phyloP scores from a whole-genome alignment of 768 basidiomycete genomes.

The Lactarius sanguifluus region DNA sequence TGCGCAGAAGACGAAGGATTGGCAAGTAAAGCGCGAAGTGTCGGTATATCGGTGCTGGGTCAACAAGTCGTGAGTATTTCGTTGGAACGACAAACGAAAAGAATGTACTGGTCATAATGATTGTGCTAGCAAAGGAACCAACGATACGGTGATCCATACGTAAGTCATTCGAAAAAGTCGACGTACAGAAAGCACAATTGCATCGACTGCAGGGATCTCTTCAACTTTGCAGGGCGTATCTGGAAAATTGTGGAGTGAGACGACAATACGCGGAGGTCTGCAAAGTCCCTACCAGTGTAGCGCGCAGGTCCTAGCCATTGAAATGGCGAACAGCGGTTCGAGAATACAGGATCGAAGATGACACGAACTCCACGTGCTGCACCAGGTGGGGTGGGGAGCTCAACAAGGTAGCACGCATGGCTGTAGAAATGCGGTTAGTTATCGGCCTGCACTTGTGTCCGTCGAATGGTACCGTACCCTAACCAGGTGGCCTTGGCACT shows the following conservation, averaged over 20 bases:
- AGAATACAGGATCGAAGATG: constrained; percentile 43
- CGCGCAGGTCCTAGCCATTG: constrained; percentile 37
- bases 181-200: constrained; percentile 48
- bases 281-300: constrained; percentile 35
- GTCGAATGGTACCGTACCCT: constrained; percentile 13
- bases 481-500: constrained; percentile 28
- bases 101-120: constrained; percentile 40
- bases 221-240: constrained; percentile 40
- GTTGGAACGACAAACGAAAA: too few species aligned
- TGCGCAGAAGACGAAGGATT: constrained; percentile 35
- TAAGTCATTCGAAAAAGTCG: background rate
- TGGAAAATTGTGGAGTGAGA: constrained; percentile 17
- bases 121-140: constrained; percentile 35
- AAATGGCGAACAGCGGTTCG: constrained; percentile 39
- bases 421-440: constrained; percentile 16
- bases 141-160: background rate
- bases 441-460: too few species aligned
- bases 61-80: background rate
- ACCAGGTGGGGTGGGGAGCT: constrained; percentile 38
- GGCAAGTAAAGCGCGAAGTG: constrained; percentile 35
- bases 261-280: background rate
- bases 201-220: constrained; percentile 50
- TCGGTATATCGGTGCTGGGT: constrained; percentile 38
- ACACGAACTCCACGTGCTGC: constrained; percentile 40
- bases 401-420: constrained; percentile 43